These are phyloP conservation scores for Pseudomassariella vexata DNA, from an alignment of 2,329 filamentous ascomycete species.

Conservation along the genomic window DNA sequence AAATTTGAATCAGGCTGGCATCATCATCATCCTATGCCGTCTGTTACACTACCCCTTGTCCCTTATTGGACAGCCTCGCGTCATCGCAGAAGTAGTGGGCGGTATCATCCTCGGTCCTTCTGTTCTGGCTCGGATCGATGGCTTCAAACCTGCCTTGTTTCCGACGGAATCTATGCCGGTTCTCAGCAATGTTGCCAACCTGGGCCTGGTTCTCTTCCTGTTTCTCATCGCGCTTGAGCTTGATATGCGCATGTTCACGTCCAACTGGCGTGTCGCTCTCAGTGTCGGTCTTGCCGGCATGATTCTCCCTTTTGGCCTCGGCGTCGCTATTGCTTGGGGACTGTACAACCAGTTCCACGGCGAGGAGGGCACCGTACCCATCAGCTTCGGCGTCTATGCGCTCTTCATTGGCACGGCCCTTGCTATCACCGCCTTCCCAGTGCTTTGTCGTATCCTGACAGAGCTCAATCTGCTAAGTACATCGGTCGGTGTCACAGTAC, in stretches of 20 bases:
- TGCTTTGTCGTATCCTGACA: conserved; percentile 87
- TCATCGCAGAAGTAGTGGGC: conserved; percentile 73
- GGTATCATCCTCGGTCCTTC: conserved; percentile 71
- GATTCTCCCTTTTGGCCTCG: conserved; percentile 66
- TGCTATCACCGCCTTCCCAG: conserved; percentile 86
- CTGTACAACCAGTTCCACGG: conserved; percentile 60
- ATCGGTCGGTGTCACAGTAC: conserved; percentile 80
- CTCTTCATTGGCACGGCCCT: conserved; percentile 90
- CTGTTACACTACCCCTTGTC: conserved; percentile 67
- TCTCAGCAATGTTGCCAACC: conserved; percentile 63
- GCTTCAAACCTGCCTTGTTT: conserved; percentile 63
- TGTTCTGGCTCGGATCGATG: conserved; percentile 66
- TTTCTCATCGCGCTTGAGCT: conserved; percentile 74
- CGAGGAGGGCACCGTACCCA: conserved; percentile 18
- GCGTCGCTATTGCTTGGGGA: conserved; percentile 64
- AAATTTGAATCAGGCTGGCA: conserved; percentile 46
- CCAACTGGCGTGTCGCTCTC: conserved; percentile 65
- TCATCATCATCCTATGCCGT: conserved; percentile 70
- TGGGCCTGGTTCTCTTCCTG: conserved; percentile 67
- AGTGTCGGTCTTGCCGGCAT: conserved; percentile 66
- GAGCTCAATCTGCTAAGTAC: conserved; percentile 82
- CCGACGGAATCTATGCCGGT: conserved; percentile 60
- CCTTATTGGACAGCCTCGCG: conserved; percentile 65
- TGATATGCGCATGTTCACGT: conserved; percentile 60
- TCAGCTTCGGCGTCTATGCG: conserved; percentile 35